Conservation (phyloP, 1,139 yeast species). For the Arxiozyma bovina region DNA sequence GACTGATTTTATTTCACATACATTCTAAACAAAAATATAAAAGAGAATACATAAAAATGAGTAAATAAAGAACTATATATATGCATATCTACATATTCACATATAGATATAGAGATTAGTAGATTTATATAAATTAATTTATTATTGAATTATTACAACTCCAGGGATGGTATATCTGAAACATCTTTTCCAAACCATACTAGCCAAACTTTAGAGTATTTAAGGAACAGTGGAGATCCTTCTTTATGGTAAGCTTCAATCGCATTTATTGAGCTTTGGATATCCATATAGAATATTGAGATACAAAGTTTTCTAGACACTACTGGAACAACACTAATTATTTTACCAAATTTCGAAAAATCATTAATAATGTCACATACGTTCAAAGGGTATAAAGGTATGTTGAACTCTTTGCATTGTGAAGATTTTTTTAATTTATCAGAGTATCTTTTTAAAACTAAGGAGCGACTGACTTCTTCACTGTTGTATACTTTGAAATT, state of each 20-base stretch:
- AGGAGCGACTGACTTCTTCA: slow-evolving; percentile 16
- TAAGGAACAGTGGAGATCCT: slow-evolving; percentile 35
- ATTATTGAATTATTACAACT: slow-evolving; percentile 10
- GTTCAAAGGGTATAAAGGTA: slow-evolving; percentile 34
- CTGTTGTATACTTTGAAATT: not conserved
- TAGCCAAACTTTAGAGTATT: slow-evolving; percentile 49
- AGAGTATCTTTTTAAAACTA: slow-evolving; percentile 33
- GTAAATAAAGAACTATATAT: no score
- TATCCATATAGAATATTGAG: slow-evolving; percentile 53
- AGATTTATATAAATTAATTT: not conserved
- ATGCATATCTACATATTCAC: not conserved
- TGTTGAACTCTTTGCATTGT: slow-evolving; percentile 4
- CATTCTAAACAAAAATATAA: not conserved
- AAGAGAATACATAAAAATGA: not conserved
- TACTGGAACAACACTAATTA: slow-evolving; percentile 58
- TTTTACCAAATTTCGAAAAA: slow-evolving; percentile 49
- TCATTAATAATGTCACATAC: slow-evolving; percentile 39
- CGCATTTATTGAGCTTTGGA: slow-evolving; percentile 56
- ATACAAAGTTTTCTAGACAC: slow-evolving; percentile 59
- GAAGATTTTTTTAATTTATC: slow-evolving; percentile 17
- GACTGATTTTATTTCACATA: not conserved
- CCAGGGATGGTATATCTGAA: slow-evolving; percentile 46
- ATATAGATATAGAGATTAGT: not conserved
- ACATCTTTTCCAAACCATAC: slow-evolving; percentile 63
- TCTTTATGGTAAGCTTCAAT: slow-evolving; percentile 38